phyloP scores from a whole-genome alignment of 2,329 filamentous ascomycete species.

The Aspergillus texensis region DNA sequence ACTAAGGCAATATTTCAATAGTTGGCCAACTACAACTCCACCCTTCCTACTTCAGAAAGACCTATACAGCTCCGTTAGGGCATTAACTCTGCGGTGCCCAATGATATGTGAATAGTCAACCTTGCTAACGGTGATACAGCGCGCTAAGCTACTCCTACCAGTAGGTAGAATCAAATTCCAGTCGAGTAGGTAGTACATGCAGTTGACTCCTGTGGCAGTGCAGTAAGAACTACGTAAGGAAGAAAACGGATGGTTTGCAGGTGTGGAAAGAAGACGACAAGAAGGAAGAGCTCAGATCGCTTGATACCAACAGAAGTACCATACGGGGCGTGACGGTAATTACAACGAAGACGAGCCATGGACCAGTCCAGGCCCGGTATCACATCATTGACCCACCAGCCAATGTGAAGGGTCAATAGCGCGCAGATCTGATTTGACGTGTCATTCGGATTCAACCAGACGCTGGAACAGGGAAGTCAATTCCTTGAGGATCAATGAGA shows the following conservation, averaged over 20 bases:
- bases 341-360: slow-evolving; percentile 9
- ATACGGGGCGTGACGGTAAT: neutral
- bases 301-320: neutral
- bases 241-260: too few relatives aligned
- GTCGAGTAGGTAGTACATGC: neutral
- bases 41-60: neutral
- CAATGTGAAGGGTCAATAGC: slow-evolving; percentile 9
- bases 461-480: slow-evolving; percentile 3
- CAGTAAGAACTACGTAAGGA: too few relatives aligned
- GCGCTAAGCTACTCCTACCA: neutral
- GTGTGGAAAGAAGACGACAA: neutral
- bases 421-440: slow-evolving; percentile 16
- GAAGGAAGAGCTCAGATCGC: neutral
- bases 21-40: neutral
- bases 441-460: slow-evolving; percentile 7
- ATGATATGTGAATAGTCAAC: neutral
- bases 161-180: too few relatives aligned
- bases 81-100: neutral
- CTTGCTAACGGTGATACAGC: neutral
- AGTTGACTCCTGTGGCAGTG: neutral
- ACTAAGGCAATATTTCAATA: neutral
- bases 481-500: slow-evolving; percentile 4
- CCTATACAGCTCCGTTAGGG: neutral
- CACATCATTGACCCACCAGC: slow-evolving; percentile 15
- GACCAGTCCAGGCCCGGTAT: slow-evolving; percentile 20